Conservation (phyloP, 139 green algal species). For the Coelastrella sp. region DNA sequence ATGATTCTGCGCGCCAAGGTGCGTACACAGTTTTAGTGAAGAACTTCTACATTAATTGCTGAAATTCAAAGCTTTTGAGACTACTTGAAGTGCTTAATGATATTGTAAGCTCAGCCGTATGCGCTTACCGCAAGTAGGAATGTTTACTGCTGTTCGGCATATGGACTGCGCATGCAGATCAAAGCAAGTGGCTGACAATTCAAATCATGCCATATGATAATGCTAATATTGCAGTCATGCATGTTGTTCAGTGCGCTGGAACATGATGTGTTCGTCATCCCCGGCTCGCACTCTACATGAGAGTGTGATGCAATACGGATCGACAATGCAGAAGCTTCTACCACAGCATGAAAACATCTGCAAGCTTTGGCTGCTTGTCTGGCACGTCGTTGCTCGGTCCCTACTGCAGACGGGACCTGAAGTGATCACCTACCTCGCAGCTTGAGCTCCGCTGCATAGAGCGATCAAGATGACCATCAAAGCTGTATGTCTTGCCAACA, state of each 20-base stretch:
- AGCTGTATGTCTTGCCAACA: too few species aligned
- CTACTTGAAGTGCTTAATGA: too few species aligned
- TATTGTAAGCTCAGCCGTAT: too few species aligned
- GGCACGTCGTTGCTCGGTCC: too few species aligned
- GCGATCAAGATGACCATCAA: too few species aligned
- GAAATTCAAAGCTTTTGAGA: too few species aligned
- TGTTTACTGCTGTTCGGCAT: too few species aligned
- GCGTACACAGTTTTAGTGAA: background rate
- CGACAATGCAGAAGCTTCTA: background rate
- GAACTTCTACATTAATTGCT: background rate
- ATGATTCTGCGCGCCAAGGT: background rate
- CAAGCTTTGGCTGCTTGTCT: too few species aligned
- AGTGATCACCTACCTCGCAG: background rate
- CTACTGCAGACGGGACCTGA: background rate
- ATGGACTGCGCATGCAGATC: too few species aligned
- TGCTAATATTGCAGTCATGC: background rate
- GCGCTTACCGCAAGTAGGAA: too few species aligned
- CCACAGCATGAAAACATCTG: background rate
- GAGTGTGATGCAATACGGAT: background rate
- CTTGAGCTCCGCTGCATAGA: background rate
- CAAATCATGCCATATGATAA: background rate
- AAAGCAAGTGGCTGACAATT: too few species aligned
- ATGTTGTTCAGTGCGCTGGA: background rate
- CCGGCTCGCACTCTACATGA: background rate
- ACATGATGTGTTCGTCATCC: background rate